Evolutionary conservation across 495 filamentous ascomycete species (phyloP), one percentile per base, ranked within the genome.

Genomic region (Neurospora discreta): DNA sequence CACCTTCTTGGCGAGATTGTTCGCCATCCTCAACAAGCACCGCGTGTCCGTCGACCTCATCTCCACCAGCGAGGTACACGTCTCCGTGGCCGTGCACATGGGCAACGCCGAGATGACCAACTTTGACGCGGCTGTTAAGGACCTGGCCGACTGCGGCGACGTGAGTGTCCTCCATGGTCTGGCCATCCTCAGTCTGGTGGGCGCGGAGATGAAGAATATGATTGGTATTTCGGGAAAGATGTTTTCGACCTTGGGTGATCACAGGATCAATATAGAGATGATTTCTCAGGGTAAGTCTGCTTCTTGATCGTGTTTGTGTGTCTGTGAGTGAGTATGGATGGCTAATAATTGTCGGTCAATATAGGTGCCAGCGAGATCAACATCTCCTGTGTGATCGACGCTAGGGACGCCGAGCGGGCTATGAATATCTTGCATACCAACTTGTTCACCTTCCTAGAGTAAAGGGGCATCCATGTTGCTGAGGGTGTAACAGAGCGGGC

Each of bases 281-380:
- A 98, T 98, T 71, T 95, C 92, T 30, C 94, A 97, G 87, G 93
- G 93, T 95, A 84, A 79, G 87, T 81, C 74, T 38, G 68, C 73
- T 68, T 75, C 39, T 20, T 65, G 26, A 69, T 67, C 46, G 52
- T 39, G 44, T 38, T 38, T 38, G 4, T 38, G 38, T 36, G 40
- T 39, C 2, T 2, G 11, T 60, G 44, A 3, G 44, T 42, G 39
- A 36, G 16, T 1, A 68, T 60, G 13, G 26, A 18, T 60, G 13
- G 44, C 68, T 71, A 73, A 73, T 6, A 4, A 13, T 13, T 52
- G 68, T 15, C 68, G 26, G 16, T 36, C 41, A 73, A 41, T 26
- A 41, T 26, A 97, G 95, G 95, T 71, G 93, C 94, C 58, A 97
- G 94, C 77, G 95, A 99, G 84, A 99, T 99, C 82, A 98, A 97